Evolutionary conservation across 1,139 yeast species (phyloP).

Genomic region (Blastobotrys serpentis): DNA sequence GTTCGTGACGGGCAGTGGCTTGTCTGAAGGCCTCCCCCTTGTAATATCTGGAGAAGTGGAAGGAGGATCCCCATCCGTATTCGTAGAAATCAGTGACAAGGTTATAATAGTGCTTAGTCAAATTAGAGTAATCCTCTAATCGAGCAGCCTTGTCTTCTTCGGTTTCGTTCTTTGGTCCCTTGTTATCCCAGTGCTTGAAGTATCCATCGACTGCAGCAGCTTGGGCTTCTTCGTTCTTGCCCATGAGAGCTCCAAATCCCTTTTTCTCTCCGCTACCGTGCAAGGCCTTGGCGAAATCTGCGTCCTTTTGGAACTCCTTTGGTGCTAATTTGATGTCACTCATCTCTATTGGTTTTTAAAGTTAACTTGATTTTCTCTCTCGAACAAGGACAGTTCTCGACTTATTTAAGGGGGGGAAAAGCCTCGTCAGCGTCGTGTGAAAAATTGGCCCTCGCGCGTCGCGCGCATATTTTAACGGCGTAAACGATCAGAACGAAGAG

Average conservation of each 20-base stretch:
- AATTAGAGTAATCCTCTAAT: conserved; percentile 63
- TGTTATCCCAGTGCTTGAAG: conserved; percentile 89
- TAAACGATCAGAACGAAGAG: background rate
- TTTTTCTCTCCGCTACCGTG: conserved; percentile 71
- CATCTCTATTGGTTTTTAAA: too few relatives aligned
- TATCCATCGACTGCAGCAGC: conserved; percentile 84
- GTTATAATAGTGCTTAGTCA: conserved; percentile 95
- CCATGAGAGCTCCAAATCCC: conserved; percentile 74
- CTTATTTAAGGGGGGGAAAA: background rate
- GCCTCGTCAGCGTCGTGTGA: background rate
- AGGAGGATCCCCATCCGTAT: conserved; percentile 99
- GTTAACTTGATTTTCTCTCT: too few relatives aligned
- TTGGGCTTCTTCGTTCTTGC: conserved; percentile 77
- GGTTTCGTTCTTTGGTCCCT: conserved; percentile 55
- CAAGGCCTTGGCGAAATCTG: conserved; percentile 74
- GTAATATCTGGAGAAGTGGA: conserved; percentile 94
- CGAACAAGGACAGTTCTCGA: background rate
- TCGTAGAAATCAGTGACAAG: conserved; percentile 95
- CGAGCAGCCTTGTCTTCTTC: conserved; percentile 67
- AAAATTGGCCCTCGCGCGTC: background rate
- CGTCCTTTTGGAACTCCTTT: conserved; percentile 41
- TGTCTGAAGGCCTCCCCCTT: conserved; percentile 91
- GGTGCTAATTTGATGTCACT: conserved; percentile 36
- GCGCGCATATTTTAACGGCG: conserved; percentile 3
- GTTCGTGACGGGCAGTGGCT: conserved; percentile 97